Base-by-base conservation (phyloP, 73 alveolate species). In the Stentor roeselii region DNA sequence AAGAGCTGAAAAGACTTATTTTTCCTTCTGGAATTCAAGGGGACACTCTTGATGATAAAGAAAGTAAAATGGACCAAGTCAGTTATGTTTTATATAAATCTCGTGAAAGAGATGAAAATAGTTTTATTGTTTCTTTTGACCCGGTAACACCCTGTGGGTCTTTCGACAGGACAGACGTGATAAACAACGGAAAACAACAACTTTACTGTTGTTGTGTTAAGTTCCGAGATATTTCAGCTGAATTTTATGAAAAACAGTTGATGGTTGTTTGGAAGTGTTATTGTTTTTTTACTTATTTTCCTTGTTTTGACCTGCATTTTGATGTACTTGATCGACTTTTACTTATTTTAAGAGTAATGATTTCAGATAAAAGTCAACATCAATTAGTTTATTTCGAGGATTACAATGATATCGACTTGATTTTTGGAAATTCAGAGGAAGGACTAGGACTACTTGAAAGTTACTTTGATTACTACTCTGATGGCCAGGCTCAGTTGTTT, bases 171-270 rank as follows among this genome's bases (percentile, higher is more conserved):
- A 27, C 21, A 32, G 37, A 2, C 2, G 34, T 67, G 42, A 40
- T 32, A n/a, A 67, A 67, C 34, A 27, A 21, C 34, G 80, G 34
- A 30, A 67, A 67, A 67, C 27, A 34, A 21, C 41, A 27, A 21
- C 37, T 67, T 21, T 67, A 67, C 37, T 67, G 80, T 32, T 67
- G 80, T 67, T 67, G 80, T 67, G 80, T 67, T 27, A 34, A 27
- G 21, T 21, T 67, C 0, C 42, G 34, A 0, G 80, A 67, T 67
- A 15, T 67, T n/a, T 50, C 67, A 11, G 6, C 67, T 6, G 41
- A 67, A 1, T 21, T 11, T 21, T 32, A 30, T 34, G 37, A 30
- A 30, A 67, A 67, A 15, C 21, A 36, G 37, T 40, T 27, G 21
- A 30, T 67, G 0, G 34, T 67, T 27, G 37, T 67, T 2, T 40